Evolutionary conservation across 2,329 filamentous ascomycete species (phyloP).

Genomic region (Microcera coccophila): DNA sequence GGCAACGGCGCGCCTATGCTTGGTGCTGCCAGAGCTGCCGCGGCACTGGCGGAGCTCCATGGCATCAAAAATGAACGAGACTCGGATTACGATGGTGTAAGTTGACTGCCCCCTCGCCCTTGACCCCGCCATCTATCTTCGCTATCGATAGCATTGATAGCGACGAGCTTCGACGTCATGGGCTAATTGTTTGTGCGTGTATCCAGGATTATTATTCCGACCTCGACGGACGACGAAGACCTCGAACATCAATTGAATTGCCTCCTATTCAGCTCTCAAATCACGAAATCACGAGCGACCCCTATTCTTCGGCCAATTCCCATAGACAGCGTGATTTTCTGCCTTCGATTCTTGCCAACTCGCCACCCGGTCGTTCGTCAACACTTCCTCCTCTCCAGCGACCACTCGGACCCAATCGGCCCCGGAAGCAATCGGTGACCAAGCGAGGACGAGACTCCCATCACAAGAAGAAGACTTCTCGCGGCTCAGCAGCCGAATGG

Average conservation of each 20-base stretch:
- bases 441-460: constrained; percentile 71
- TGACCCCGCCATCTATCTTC: constrained; percentile 27
- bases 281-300: constrained; percentile 67
- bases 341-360: constrained; percentile 76
- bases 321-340: constrained; percentile 68
- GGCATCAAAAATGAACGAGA: constrained; percentile 72
- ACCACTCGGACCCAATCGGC: constrained; percentile 64
- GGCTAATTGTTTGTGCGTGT: constrained; percentile 18
- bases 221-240: constrained; percentile 59
- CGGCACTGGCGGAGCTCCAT: constrained; percentile 78
- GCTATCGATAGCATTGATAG: constrained; percentile 13
- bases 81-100: constrained; percentile 64
- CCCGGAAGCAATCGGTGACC: constrained; percentile 81
- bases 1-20: constrained; percentile 44
- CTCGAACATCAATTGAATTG: constrained; percentile 66
- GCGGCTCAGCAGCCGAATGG: constrained; percentile 65
- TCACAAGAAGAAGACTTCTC: constrained; percentile 76
- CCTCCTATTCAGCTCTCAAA: constrained; percentile 61
- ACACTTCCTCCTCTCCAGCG: constrained; percentile 82
- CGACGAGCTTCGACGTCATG: background rate
- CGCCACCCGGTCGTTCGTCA: constrained; percentile 81
- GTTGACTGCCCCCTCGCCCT: background rate
- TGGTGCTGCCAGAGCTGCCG: constrained; percentile 68
- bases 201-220: constrained; percentile 66
- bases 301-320: constrained; percentile 60